A percentile compares a stretch with the other conserved stretches of the same genome.
Conservation (phyloP, 1,284 basidiomycete genomes). For the Ganoderma boninense region DNA sequence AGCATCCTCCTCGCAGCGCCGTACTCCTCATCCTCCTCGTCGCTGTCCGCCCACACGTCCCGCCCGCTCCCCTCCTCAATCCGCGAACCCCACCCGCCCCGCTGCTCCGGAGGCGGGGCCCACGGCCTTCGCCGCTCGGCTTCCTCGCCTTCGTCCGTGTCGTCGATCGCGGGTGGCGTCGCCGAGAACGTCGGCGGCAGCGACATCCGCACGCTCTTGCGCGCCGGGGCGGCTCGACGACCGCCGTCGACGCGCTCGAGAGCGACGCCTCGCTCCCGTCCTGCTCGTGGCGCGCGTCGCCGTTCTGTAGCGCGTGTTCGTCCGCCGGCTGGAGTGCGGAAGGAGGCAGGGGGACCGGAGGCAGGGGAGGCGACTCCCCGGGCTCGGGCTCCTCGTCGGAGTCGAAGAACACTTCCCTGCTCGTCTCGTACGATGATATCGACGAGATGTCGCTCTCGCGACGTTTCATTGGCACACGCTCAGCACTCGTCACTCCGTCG, state of each 20-base stretch:
- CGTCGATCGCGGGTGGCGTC: constrained; percentile 69
- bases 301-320: not conserved
- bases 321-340: not conserved
- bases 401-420: constrained; percentile 55
- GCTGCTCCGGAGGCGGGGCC: constrained; percentile 15
- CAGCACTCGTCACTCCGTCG: not conserved
- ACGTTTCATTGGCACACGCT: constrained; percentile 14
- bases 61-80: constrained; percentile 35
- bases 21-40: constrained; percentile 77
- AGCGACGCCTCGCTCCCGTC: constrained; percentile 39
- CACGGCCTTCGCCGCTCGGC: constrained; percentile 33
- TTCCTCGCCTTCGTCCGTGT: constrained; percentile 59
- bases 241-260: constrained; percentile 34
- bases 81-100: constrained; percentile 38
- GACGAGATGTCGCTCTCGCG: constrained; percentile 50
- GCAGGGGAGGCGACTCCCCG: constrained; percentile 1
- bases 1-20: constrained; percentile 62
- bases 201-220: constrained; percentile 81
- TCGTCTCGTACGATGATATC: constrained; percentile 70
- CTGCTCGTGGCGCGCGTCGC: constrained; percentile 27
- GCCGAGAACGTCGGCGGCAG: constrained; percentile 75
- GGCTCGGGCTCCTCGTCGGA: constrained; percentile 30
- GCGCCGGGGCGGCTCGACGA: constrained; percentile 46
- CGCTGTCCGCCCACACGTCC: constrained; percentile 76
- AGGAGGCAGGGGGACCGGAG: not conserved